A percentile compares a stretch with the other conserved stretches of the same genome.
Evolutionary conservation across 2,329 filamentous ascomycete species (phyloP).

Genomic region (Cordyceps tenuipes): DNA sequence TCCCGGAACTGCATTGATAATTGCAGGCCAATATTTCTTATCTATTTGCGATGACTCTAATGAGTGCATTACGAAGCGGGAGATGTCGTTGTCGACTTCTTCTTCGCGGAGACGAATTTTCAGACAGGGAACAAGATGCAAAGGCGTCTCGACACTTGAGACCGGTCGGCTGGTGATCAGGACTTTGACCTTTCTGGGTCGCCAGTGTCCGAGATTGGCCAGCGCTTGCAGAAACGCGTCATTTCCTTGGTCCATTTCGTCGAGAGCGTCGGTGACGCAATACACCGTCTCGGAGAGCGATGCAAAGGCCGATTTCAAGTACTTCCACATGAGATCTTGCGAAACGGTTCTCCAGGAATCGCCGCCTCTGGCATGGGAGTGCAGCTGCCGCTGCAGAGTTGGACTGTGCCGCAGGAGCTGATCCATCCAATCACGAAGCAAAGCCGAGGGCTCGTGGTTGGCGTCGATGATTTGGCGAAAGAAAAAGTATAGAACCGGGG

Average conservation of each 20-base stretch:
- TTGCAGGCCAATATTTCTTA: neutral
- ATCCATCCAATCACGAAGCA: conserved; percentile 28
- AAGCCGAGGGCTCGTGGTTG: conserved; percentile 23
- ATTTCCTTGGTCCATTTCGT: conserved; percentile 36
- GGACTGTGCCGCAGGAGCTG: conserved; percentile 25
- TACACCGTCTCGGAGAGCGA: conserved; percentile 22
- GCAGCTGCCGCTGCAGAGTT: conserved; percentile 22
- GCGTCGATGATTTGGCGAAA: conserved; percentile 31
- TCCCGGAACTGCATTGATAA: conserved; percentile 24
- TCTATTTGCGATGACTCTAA: neutral
- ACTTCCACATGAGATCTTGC: neutral
- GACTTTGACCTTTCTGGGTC: conserved; percentile 29
- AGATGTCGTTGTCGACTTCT: conserved; percentile 3
- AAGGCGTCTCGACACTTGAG: conserved; percentile 20
- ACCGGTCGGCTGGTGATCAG: conserved; percentile 36
- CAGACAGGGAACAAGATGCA: conserved; percentile 21
- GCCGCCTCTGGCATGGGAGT: conserved; percentile 20
- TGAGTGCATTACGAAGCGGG: neutral
- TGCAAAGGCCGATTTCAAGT: conserved; percentile 14
- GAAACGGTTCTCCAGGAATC: neutral
- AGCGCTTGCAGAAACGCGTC: conserved; percentile 28
- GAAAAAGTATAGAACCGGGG: conserved; percentile 30
- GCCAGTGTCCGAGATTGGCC: conserved; percentile 22
- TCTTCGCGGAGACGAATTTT: conserved; percentile 25
- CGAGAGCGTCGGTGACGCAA: conserved; percentile 35